phyloP scores from a whole-genome alignment of 108 stramenopile species.

The Cyclotella cryptica region DNA sequence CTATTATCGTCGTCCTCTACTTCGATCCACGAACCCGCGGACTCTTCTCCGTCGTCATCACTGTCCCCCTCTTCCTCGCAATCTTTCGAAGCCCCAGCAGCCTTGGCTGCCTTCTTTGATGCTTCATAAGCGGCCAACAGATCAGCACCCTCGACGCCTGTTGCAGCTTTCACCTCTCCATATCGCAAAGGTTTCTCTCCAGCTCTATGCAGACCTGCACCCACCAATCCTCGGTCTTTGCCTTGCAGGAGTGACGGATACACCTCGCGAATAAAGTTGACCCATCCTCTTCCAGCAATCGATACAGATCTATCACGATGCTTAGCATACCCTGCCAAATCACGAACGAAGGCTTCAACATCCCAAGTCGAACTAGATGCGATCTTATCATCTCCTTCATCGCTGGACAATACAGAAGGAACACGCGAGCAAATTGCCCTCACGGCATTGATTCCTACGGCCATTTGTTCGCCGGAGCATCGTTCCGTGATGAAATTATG shows the following conservation, averaged over 20 bases:
- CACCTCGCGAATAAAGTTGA: constrained; percentile 94
- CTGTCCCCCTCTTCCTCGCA: constrained; percentile 48
- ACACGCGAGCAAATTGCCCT: constrained; percentile 90
- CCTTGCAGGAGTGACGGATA: constrained; percentile 90
- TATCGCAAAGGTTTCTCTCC: constrained; percentile 86
- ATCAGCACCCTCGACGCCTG: constrained; percentile 95
- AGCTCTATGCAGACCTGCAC: constrained; percentile 77
- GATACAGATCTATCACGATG: constrained; percentile 93
- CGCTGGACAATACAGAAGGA: constrained; percentile 85
- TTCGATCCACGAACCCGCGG: constrained; percentile 55
- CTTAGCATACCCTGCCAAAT: constrained; percentile 93
- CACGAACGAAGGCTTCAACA: constrained; percentile 94
- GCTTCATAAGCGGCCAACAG: constrained; percentile 88
- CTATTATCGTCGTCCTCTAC: constrained; percentile 50
- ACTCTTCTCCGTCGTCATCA: constrained; percentile 53
- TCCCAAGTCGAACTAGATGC: constrained; percentile 60
- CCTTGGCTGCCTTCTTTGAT: constrained; percentile 61
- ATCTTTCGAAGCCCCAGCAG: constrained; percentile 17
- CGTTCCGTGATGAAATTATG: constrained; percentile 93
- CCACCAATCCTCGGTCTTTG: constrained; percentile 91
- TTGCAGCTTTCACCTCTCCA: constrained; percentile 81
- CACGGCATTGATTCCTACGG: constrained; percentile 96
- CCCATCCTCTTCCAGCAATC: constrained; percentile 91
- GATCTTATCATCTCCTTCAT: constrained; percentile 48
- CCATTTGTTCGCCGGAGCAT: constrained; percentile 94